Evolutionary conservation across 2,329 filamentous ascomycete species (phyloP), one percentile per base, ranked within the genome.

Genomic region (Calcarisporium arbuscula): DNA sequence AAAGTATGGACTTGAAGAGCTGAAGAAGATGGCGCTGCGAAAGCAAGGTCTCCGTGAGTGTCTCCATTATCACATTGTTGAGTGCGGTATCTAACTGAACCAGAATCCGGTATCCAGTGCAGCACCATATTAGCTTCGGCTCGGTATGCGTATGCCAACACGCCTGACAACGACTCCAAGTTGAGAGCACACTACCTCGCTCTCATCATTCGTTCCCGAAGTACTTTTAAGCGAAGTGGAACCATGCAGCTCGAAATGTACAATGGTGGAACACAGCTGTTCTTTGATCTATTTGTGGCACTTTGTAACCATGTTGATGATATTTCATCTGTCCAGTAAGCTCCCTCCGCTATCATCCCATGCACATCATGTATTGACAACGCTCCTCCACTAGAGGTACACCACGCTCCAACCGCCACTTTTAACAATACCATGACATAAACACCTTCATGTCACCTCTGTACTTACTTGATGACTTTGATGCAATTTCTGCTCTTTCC

Each of bases 211-310:
- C 80, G 88, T 45, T 86, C 82, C 49, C 77, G 89, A 46, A 75
- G 77, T 53, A 94, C 86, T 3, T 95, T 95, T 64, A 95, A 94
- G 70, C 74, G 86, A 36, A 94, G 87, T 60, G 87, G 88, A 35
- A 95, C 88, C 4, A 94, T 95, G 88, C 89, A 95, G 63, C 77
- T 85, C 47, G 88, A 95, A 65, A 95, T 95, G 88, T 84, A 84
- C 58, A 77, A 78, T 42, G 89, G 89, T 19, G 86, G 86, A 35
- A 84, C 70, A 1, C 74, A 84, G 52, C 69, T 94, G 39, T 95
- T 94, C 67, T 95, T 95, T 56, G 89, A 95, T 55, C 69, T 95
- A 28, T 95, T 95, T 57, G 89, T 95, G 32, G 87, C 89, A 14
- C 77, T 95, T 62, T 88, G 85, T 62, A 94, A 95, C 57, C 86